Conservation (phyloP, 768 basidiomycete genomes). For the Macrolepiota dolichaula region DNA sequence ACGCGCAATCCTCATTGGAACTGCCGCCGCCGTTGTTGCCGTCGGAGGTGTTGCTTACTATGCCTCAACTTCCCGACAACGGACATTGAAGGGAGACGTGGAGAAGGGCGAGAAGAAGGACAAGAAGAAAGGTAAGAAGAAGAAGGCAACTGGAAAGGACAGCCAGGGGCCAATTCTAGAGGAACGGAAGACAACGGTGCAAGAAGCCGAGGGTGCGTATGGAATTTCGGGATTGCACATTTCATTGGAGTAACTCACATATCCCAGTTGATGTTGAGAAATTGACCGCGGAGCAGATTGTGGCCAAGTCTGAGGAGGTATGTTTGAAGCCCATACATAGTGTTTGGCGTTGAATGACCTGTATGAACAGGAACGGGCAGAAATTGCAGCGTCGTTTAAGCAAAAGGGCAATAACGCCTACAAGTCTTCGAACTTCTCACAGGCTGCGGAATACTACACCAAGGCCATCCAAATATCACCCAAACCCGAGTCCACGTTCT, state of each 20-base stretch:
- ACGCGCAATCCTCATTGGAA: constrained; percentile 67
- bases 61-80: constrained; percentile 50
- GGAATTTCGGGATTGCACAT: not conserved
- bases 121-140: constrained; percentile 50
- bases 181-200: constrained; percentile 50
- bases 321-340: constrained; percentile 9
- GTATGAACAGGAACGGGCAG: constrained; percentile 53
- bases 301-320: constrained; percentile 57
- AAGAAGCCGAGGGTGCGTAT: constrained; percentile 27
- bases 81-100: constrained; percentile 28
- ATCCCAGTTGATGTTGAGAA: constrained; percentile 32
- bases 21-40: constrained; percentile 68
- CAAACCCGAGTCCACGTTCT: constrained; percentile 88
- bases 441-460: constrained; percentile 66
- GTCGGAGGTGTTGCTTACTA: constrained; percentile 78
- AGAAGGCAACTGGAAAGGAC: constrained; percentile 53
- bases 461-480: constrained; percentile 73
- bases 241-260: constrained; percentile 12
- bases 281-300: constrained; percentile 53
- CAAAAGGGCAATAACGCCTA: constrained; percentile 72
- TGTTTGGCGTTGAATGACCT: constrained; percentile 3
- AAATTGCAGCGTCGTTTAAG: constrained; percentile 63
- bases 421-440: constrained; percentile 53
- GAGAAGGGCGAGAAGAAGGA: constrained; percentile 45
- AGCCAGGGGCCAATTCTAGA: constrained; percentile 77